Base-by-base conservation (phyloP, 202 grass and related monocot genomes). In the Carex sylvatica region DNA sequence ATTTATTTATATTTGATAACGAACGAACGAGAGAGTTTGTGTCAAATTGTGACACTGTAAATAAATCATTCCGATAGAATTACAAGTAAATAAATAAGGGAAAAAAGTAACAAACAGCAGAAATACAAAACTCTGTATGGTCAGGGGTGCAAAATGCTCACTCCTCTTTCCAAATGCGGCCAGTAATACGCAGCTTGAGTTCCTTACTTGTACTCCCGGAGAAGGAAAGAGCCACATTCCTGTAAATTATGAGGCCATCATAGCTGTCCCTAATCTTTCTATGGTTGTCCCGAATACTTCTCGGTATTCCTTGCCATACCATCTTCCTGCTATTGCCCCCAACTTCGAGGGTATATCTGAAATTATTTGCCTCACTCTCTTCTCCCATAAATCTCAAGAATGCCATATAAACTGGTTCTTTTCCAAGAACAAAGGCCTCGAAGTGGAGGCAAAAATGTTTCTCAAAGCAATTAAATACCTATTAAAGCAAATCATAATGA, bases 381-480 rank as follows among this genome's bases (percentile, higher is more conserved):
- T 97, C 91, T 0, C 94, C 94, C 94, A 97, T 97, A 85, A 97
- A 97, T 26, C 94, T 81, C 73, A 97, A 75, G 84, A 97, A 97
- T 1, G 93, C 91, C 89, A 91, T 91, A 85, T 93, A 97, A 38
- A 93, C 93, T 0, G 94, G 94, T 0, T 85, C 74, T 84, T 88
- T 93, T 16, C 94, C 94, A 7, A 97, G 87, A 23, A 93, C 83
- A 81, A 97, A 97, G 12, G 94, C 91, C 87, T 97, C 94, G 0
- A 97, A 97, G 82, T 93, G 94, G 47, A 97, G 86, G 84, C 94
- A 97, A 64, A 97, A 97, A 78, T 97, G 91, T 44, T 93, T 89
- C 10, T 90, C 94, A 31, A 93, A 97, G 85, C 89, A 93, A 79
- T 97, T 90, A 85, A 93, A 97, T 56, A 97, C 89, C 94, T 97